Evolutionary conservation across 306 rosid species (phyloP).

Genomic region (Castanea sativa): DNA sequence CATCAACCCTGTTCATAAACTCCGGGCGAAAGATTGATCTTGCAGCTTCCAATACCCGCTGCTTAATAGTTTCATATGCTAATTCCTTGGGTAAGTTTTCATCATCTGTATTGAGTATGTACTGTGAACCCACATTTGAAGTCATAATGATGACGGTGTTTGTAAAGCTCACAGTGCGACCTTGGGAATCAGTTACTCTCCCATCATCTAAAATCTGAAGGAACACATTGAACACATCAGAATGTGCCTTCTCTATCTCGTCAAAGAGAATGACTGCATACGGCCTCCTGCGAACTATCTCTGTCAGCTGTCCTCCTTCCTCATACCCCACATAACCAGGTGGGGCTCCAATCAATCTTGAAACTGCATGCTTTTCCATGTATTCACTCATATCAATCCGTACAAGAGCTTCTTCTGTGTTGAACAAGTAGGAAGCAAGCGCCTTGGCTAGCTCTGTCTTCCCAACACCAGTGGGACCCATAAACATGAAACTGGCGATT

Average conservation of each 20-base stretch:
- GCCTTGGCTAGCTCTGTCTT: conserved; percentile 97
- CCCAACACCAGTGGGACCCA: conserved; percentile 99
- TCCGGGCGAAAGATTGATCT: conserved; percentile 89
- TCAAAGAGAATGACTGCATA: conserved; percentile 91
- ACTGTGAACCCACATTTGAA: conserved; percentile 94
- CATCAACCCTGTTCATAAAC: conserved; percentile 97
- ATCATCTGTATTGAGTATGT: conserved; percentile 76
- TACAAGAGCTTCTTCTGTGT: conserved; percentile 97
- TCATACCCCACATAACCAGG: conserved; percentile 99
- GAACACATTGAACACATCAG: conserved; percentile 88
- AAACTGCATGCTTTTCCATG: conserved; percentile 96
- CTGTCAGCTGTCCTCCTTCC: conserved; percentile 97
- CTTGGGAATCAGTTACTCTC: conserved; percentile 94
- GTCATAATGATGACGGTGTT: conserved; percentile 96
- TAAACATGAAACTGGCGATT: conserved; percentile 97
- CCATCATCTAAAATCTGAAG: conserved; percentile 97
- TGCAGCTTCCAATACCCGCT: conserved; percentile 90
- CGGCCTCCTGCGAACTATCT: conserved; percentile 90
- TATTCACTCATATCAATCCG: conserved; percentile 98
- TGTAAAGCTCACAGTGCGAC: conserved; percentile 88
- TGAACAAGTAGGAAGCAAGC: conserved; percentile 88
- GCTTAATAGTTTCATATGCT: conserved; percentile 79
- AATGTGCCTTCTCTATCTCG: conserved; percentile 95
- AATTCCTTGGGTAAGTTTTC: conserved; percentile 52
- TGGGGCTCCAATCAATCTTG: conserved; percentile 95